Evolutionary conservation across 495 filamentous ascomycete genomes (phyloP), one percentile per base, ranked within the genome.

Genomic region (Penicillium robsamsonii): DNA sequence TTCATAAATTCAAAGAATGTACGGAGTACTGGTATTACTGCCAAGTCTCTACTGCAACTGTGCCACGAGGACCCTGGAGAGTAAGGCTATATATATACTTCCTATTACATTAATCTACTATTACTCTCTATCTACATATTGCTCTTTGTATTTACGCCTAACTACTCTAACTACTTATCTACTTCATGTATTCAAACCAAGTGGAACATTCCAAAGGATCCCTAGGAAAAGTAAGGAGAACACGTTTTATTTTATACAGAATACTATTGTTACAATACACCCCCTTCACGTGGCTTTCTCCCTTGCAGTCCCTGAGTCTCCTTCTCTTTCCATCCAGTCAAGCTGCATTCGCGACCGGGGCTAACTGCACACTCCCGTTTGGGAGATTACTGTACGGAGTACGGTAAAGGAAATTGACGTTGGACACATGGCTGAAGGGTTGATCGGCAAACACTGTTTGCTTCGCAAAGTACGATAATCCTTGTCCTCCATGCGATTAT

Each of bases 61-160:
- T 62, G 60, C 60, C 60, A 62, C 60, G 60, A 62, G 60, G 59
- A 61, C 58, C 53, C 54, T 56, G 48, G 57, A 37, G 49, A 51
- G 41, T 40, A 57, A 44, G 54, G 47, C 22, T 18, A 18, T 52
- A 8, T 25, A 17, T 18, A 41, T 37, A 38, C 46, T 24, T 15
- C 10, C 25, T 47, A 33, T 47, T 22, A 22, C 22, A 22, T 1
- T 22, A 22, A 22, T 22, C 1, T 22, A 22, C 15, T 46, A 46
- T 46, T 30, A 22, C 22, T 29, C 22, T 17, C 13, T 31, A 45
- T 27, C 25, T 27, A 4, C 6, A 4, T 27, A 27, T 27, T 27
- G 25, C 25, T 27, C 25, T 27, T 22, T 22, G 2, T 22, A 22
- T 22, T 22, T 22, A 22, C n/a, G n/a, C n/a, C n/a, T n/a, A n/a